Evolutionary conservation across 768 basidiomycete genomes (phyloP), one percentile per base, ranked within the genome.

Genomic region (Pleurotus platypus): DNA sequence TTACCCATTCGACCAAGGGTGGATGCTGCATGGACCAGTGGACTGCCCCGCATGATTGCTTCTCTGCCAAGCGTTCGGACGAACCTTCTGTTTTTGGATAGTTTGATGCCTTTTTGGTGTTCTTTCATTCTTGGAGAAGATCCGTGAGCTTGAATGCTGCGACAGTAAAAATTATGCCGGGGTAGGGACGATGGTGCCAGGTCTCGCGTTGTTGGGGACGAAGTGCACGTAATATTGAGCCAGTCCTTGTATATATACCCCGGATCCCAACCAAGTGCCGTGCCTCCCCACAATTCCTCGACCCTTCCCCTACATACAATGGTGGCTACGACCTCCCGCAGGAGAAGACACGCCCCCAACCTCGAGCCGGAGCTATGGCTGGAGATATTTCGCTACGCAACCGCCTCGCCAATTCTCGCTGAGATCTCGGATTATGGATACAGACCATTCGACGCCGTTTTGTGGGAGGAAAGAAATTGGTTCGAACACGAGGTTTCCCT

Each of bases 351-450:
- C 30, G 22, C n/a, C 15, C 55, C 55, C 4, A 7, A 3, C 18
- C 40, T 56, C 35, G 40, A 42, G 16, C 55, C 55, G 4, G 55
- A 56, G 27, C 5, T 56, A 56, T 56, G 55, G 55, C 15, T 45
- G 8, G 18, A 45, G 18, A 56, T 56, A 3, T 56, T 56, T 18
- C 39, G 39, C 27, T 46, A 16, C n/a, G 55, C 55, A 5, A 56
- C 55, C 22, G 55, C 42, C 20, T 43, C 39, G 1, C 43, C 55
- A 8, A 48, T 48, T 15, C 46, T 48, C 8, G 46, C 22, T 15
- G 46, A 48, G 24, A 20, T 48, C 16, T 48, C 46, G 24, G 46
- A 48, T 5, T 26, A 48, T 24, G 24, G 18, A 9, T 48, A 48
- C 22, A 20, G 22, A 15, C 46, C 46, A 13, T 48, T 48, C 22